Evolutionary conservation across 2,329 filamentous ascomycete genomes (phyloP), one percentile per base, ranked within the genome.

Genomic region (Penicillium sp.): DNA sequence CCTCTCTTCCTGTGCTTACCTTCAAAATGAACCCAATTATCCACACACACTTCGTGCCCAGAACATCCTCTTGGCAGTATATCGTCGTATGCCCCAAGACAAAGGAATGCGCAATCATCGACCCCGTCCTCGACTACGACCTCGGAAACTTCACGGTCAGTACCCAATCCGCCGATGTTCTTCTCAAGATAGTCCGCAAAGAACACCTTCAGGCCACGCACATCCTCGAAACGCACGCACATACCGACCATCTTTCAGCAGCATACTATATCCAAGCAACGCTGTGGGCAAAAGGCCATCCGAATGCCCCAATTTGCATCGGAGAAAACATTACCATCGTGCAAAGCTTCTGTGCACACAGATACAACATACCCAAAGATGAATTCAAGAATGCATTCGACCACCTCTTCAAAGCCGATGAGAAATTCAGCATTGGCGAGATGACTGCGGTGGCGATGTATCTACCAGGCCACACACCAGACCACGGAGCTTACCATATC

Each of bases 191-290:
- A 0, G 67, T 84, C 5, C 54, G 59, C 1, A 64, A 77, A 1
- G 66, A 81, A 0, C 71, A 70, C 1, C 85, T 85, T 66, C 74
- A 58, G 0, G 65, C 87, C 9, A 71, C 72, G 1, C 68, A 71
- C 27, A 80, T 87, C 9, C 75, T 88, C 3, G 85, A 88, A 63
- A 88, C 86, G 0, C 85, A 88, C 65, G 81, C 78, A 0, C 83
- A 87, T 58, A 84, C 84, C 3, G 83, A 87, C 55, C 84, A 87
- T 55, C 62, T 87, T 0, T 86, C 84, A 0, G 81, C 85, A 0
- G 76, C 84, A 0, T 76, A 76, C 4, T 87, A 87, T 61, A 76
- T 88, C 0, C 82, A 85, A 62, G 64, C 72, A 2, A 67, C 63
- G 1, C 73, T 85, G 0, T 55, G 60, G 48, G 58, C 66, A 0